Base-by-base conservation (phyloP, 495 filamentous ascomycete species). In the Lichina pygmaea region DNA sequence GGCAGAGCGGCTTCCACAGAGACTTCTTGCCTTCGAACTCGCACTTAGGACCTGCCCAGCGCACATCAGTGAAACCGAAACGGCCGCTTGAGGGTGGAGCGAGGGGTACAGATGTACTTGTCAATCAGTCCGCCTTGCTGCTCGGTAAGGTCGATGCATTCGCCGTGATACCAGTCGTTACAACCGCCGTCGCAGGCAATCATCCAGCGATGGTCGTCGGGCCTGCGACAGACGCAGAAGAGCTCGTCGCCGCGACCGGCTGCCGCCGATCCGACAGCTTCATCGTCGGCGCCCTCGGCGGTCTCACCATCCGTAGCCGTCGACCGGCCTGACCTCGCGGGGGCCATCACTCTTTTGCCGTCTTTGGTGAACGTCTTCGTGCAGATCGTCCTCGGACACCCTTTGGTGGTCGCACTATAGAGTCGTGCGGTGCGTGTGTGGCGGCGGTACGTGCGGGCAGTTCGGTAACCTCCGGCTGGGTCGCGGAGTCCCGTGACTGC, bases 121-220 rank as follows among this genome's bases (percentile, higher is more conserved):
- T 78, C 74, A 50, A 80, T 74, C 52, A 81, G 55, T 13, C 75
- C 65, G 6, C 67, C 72, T 49, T 78, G 71, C 46, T 64, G 58
- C 40, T 70, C 65, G 42, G 66, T 60, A 50, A 82, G 71, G 48
- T 70, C 62, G 38, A 82, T 70, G 50, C 77, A 82, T 41, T 67
- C 67, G 30, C 73, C 73, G 53, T 82, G 77, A 49, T 71, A 82
- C 77, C 77, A 82, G 53, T 80, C 77, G 31, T 80, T 71, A 49
- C 77, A 82, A 6, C 62, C 68, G 11, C 74, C 75, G 52, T 82
- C 76, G 49, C 77, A 82, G 6, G 60, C 73, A 51, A 82, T 77
- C 77, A 82, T 82, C 71, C 75, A 78, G 9, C 67, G 75, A 51
- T 79, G 76, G 49, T 79, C 75, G 52, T 82, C 77, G 12, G 72